A percentile compares a stretch with the other conserved stretches of the same genome.
These are phyloP conservation scores for Camellia lanceoleosa DNA, from an alignment of 148 eudicot species.

Conservation along the genomic window DNA sequence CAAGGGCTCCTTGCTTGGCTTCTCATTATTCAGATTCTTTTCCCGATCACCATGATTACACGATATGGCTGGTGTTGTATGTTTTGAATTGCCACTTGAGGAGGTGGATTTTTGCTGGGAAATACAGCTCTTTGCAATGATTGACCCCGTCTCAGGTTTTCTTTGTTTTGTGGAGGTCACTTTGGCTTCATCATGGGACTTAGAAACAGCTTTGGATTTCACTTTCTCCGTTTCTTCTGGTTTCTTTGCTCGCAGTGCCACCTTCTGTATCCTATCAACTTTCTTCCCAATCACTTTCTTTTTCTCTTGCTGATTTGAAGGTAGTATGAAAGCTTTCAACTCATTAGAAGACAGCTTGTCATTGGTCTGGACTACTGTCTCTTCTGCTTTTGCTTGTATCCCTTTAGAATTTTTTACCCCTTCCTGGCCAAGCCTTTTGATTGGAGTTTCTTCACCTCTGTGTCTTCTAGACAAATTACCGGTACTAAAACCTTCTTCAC, in stretches of 20 bases:
- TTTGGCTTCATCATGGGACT: constrained; percentile 28
- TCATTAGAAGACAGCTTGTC: constrained; percentile 27
- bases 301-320: constrained; percentile 28
- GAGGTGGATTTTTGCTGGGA: constrained; percentile 17
- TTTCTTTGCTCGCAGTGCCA: constrained; percentile 30
- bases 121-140: constrained; percentile 21
- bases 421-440: constrained; percentile 13
- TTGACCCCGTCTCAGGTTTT: constrained; percentile 28
- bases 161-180: constrained; percentile 15
- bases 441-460: constrained; percentile 16
- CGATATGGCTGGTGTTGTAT: constrained; percentile 16
- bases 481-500: constrained; percentile 16
- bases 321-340: constrained; percentile 25
- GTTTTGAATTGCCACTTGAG: background rate
- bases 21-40: constrained; percentile 26
- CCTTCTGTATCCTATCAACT: constrained; percentile 28
- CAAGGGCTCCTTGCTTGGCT: constrained; percentile 11
- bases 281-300: constrained; percentile 33
- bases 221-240: constrained; percentile 27
- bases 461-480: constrained; percentile 28
- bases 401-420: constrained; percentile 17
- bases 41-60: constrained; percentile 19
- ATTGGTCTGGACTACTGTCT: constrained; percentile 16
- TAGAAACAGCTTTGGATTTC: constrained; percentile 24
- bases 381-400: constrained; percentile 16